Percentiles rank a stretch among this genome's conserved stretches.
Evolutionary conservation across 345 rosid genomes (phyloP).

Genomic region (Salix purpurea): DNA sequence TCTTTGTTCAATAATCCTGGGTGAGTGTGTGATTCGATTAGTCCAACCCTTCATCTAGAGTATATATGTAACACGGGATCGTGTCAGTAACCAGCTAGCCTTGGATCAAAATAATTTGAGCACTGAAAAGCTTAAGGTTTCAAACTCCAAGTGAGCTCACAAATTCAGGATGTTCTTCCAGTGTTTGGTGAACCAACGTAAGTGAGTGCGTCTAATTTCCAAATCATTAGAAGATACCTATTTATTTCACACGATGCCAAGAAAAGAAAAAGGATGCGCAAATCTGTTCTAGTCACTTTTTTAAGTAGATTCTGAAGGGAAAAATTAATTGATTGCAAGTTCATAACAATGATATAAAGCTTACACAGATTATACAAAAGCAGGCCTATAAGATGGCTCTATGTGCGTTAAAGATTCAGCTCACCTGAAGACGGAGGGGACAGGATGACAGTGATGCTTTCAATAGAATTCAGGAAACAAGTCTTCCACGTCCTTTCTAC

Average conservation of each 20-base stretch:
- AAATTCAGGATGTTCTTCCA: not conserved
- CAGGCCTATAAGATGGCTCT: conserved; percentile 7
- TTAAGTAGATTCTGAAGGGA: not conserved
- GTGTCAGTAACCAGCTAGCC: not conserved
- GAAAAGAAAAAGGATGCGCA: not conserved
- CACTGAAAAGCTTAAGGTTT: not conserved
- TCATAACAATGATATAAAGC: conserved; percentile 11
- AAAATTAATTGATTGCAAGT: conserved; percentile 6
- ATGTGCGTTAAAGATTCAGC: conserved; percentile 7
- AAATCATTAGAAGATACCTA: not conserved
- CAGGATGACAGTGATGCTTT: not conserved
- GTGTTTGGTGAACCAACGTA: not conserved
- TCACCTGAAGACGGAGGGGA: conserved; percentile 13
- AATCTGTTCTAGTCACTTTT: not conserved
- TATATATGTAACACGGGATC: not conserved
- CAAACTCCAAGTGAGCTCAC: not conserved
- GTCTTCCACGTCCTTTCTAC: not conserved
- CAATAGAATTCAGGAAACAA: conserved; percentile 1
- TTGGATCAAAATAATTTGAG: not conserved
- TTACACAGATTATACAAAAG: conserved; percentile 21
- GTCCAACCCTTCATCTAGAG: not conserved
- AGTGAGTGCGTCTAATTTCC: not conserved
- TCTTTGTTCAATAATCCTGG: not conserved
- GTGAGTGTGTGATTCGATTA: not conserved
- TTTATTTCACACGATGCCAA: not conserved